A percentile compares a stretch with the other conserved stretches of the same genome.
These are phyloP conservation scores for Lasiosphaeria ovina DNA, from an alignment of 495 filamentous ascomycete genomes.

Conservation along the genomic window DNA sequence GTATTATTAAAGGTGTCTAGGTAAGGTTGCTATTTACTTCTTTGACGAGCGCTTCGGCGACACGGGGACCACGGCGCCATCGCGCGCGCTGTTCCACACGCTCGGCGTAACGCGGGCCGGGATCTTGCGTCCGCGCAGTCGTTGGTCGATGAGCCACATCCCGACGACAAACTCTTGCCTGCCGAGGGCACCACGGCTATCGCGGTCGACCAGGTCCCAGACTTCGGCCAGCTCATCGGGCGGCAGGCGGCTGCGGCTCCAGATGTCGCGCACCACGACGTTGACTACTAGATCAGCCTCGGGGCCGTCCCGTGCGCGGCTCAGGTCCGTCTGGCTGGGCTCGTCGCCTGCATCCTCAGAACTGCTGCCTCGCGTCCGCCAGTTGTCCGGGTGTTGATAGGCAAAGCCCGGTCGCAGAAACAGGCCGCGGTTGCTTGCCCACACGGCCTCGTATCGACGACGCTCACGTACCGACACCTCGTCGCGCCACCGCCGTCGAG, in stretches of 20 bases:
- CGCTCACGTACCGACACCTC: slow-evolving; percentile 73
- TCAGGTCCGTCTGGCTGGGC: slow-evolving; percentile 9
- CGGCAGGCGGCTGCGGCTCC: slow-evolving; percentile 72
- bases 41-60: too few species aligned
- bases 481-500: slow-evolving; percentile 79
- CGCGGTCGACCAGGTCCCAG: slow-evolving; percentile 79
- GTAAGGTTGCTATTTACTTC: too few species aligned
- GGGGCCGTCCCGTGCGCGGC: slow-evolving; percentile 17
- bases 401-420: slow-evolving; percentile 22
- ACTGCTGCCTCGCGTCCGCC: slow-evolving; percentile 1
- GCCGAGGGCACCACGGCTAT: slow-evolving; percentile 57
- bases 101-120: slow-evolving; percentile 74
- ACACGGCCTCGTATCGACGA: slow-evolving; percentile 93
- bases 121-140: slow-evolving; percentile 82
- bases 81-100: slow-evolving; percentile 82
- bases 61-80: slow-evolving; percentile 29
- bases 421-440: slow-evolving; percentile 89
- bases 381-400: slow-evolving; percentile 8
- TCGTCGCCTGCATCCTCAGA: background rate
- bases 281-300: slow-evolving; percentile 64
- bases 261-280: slow-evolving; percentile 81
- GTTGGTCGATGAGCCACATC: slow-evolving; percentile 92
- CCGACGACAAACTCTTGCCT: slow-evolving; percentile 91
- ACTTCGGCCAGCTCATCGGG: slow-evolving; percentile 69
- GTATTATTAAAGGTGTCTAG: too few species aligned